phyloP scores from a whole-genome alignment of 2,329 filamentous ascomycete species.

The Sarocladium kiliense region DNA sequence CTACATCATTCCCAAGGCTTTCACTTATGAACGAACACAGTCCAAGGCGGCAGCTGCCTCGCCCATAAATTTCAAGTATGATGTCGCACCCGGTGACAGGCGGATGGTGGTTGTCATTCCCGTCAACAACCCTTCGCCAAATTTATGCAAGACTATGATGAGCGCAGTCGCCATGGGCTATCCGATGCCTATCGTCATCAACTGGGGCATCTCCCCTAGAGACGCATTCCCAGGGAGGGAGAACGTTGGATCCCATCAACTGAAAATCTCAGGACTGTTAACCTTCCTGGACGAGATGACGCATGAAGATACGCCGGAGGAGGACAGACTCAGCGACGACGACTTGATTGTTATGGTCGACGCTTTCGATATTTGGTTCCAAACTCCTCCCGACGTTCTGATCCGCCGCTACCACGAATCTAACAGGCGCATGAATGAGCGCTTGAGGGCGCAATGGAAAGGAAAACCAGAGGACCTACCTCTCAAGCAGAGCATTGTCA shows the following conservation, averaged over 20 bases:
- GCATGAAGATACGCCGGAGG: not conserved
- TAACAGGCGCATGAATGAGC: constrained; percentile 13
- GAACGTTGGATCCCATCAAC: constrained; percentile 13
- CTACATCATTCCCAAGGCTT: not conserved
- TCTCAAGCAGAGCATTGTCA: constrained; percentile 19
- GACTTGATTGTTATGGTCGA: constrained; percentile 21
- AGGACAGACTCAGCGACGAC: constrained; percentile 7
- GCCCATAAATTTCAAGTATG: not conserved
- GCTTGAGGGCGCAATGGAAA: constrained; percentile 14
- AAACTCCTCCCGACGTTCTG: constrained; percentile 20
- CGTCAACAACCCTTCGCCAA: constrained; percentile 13
- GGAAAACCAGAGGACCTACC: constrained; percentile 11
- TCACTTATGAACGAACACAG: not conserved
- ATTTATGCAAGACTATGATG: constrained; percentile 18
- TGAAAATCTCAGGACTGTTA: constrained; percentile 4
- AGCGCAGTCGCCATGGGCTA: constrained; percentile 16
- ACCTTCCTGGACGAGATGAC: constrained; percentile 13
- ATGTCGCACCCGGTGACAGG: constrained; percentile 8
- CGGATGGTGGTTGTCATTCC: constrained; percentile 16
- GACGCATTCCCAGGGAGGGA: constrained; percentile 11
- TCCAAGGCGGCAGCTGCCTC: not conserved
- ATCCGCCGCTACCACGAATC: constrained; percentile 18
- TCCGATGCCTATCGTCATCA: constrained; percentile 16
- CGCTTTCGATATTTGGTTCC: constrained; percentile 23
- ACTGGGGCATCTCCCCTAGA: constrained; percentile 11